Conservation (phyloP, 164 flowering plant genomes). For the Vitis rotundifolia region DNA sequence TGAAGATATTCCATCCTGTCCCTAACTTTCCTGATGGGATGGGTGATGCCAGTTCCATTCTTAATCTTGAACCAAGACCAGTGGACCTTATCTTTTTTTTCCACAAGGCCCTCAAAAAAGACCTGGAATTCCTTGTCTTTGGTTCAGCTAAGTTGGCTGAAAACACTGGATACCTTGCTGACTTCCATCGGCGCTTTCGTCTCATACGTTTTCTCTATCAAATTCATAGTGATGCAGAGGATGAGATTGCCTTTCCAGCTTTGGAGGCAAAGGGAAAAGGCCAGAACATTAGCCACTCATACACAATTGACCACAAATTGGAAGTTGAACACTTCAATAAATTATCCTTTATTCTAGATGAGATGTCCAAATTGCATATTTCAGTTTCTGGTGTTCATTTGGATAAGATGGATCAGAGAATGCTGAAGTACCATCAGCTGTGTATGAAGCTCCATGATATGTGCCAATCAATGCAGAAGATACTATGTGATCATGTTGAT, state of each 20-base stretch:
- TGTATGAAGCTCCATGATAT: constrained; percentile 60
- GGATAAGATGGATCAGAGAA: constrained; percentile 19
- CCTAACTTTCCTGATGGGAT: constrained; percentile 22
- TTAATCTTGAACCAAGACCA: constrained; percentile 47
- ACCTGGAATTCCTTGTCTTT: constrained; percentile 58
- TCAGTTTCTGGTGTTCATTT: constrained; percentile 19
- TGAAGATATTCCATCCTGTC: constrained; percentile 25
- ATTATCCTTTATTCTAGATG: constrained; percentile 48
- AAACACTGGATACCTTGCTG: constrained; percentile 39
- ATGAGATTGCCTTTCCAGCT: constrained; percentile 82
- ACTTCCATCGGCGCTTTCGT: constrained; percentile 56
- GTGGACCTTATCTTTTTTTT: constrained; percentile 63
- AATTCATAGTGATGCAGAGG: constrained; percentile 79
- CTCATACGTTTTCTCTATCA: constrained; percentile 42
- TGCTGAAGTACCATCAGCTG: constrained; percentile 32
- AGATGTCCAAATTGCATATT: constrained; percentile 45
- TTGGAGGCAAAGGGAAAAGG: constrained; percentile 68
- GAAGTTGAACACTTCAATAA: constrained; percentile 51
- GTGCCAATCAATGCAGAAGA: constrained; percentile 57
- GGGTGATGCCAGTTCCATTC: constrained; percentile 18
- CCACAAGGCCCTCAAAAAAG: constrained; percentile 79
- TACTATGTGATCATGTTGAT: constrained; percentile 57
- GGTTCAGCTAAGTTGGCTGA: constrained; percentile 53
- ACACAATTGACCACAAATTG: constrained; percentile 69
- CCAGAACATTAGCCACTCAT: constrained; percentile 60